Base-by-base conservation (phyloP, 2,329 filamentous ascomycete species). In the Aaosphaeria arxii region DNA sequence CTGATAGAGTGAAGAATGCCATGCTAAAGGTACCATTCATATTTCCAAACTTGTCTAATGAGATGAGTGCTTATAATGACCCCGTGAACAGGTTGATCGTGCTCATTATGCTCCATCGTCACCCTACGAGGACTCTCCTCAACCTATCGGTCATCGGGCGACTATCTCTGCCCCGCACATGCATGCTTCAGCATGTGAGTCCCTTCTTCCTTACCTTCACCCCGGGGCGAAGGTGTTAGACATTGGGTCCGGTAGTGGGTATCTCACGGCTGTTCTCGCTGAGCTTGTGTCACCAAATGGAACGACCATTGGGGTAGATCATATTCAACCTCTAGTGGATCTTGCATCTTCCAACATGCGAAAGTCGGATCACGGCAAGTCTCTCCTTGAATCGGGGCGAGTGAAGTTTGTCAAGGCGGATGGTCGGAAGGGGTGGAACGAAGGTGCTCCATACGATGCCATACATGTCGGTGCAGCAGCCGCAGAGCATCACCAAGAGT, bases 381-480 rank as follows among this genome's bases (percentile, higher is more conserved):
- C 66, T 7, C 71, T 95, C 46, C 69, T 96, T 11, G 77, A 79
- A 1, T 74, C 70, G 0, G 88, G 86, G 0, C 80, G 77, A 60
- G 81, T 91, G 39, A 75, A 77, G 48, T 95, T 95, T 63, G 77
- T 91, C 1, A 77, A 83, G 0, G 91, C 84, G 0, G 91, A 96
- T 72, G 76, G 76, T 9, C 58, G 76, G 51, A 63, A 69, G 46
- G 76, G 76, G 3, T 78, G 69, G 67, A 48, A 44, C 30, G 72
- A 75, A 9, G 77, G 73, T 52, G 72, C 69, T 30, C 79, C 84
- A 0, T 99, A 92, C 78, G 90, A 97, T 77, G 91, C 88, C 2
- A 97, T 99, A 50, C 94, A 97, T 66, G 94, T 97, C 3, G 94
- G 94, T 0, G 94, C 94, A 0, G 88, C 90, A 6, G 92, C 92